Conservation (phyloP, 805 yeast species). For the Metschnikowia peoriensis region DNA sequence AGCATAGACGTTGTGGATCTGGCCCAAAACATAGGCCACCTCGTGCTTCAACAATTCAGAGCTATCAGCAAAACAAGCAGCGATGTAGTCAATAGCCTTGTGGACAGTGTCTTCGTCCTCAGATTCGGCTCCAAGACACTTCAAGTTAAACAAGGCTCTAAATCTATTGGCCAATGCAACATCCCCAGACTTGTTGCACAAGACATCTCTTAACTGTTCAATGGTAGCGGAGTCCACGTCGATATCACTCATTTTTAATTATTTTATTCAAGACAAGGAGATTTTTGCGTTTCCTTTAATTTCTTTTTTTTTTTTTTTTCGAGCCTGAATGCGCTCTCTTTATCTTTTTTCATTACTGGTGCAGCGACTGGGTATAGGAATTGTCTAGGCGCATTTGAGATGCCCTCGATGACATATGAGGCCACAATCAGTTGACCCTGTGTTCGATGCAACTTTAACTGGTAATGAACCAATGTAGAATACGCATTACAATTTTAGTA, state of each 20-base stretch:
- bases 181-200: slow-evolving; percentile 63
- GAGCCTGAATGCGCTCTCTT: slow-evolving; percentile 8
- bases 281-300: neutral
- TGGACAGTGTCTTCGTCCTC: slow-evolving; percentile 52
- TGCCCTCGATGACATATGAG: slow-evolving; percentile 5
- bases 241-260: slow-evolving; percentile 28
- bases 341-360: slow-evolving; percentile 10
- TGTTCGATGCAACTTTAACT: too few relatives aligned
- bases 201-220: slow-evolving; percentile 70
- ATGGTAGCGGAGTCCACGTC: slow-evolving; percentile 44
- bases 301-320: neutral
- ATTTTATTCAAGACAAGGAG: neutral
- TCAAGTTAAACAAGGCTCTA: slow-evolving; percentile 90
- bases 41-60: slow-evolving; percentile 95
- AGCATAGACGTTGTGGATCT: slow-evolving; percentile 79
- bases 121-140: slow-evolving; percentile 79
- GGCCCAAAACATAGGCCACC: slow-evolving; percentile 96
- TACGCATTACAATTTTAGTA: too few relatives aligned
- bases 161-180: slow-evolving; percentile 82
- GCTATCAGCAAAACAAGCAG: slow-evolving; percentile 75
- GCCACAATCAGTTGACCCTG: neutral
- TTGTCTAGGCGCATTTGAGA: slow-evolving; percentile 9
- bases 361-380: neutral
- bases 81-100: slow-evolving; percentile 75
- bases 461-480: too few relatives aligned